These are phyloP conservation scores for Anisogramma anomala DNA, from an alignment of 2,329 filamentous ascomycete genomes.

Conservation along the genomic window DNA sequence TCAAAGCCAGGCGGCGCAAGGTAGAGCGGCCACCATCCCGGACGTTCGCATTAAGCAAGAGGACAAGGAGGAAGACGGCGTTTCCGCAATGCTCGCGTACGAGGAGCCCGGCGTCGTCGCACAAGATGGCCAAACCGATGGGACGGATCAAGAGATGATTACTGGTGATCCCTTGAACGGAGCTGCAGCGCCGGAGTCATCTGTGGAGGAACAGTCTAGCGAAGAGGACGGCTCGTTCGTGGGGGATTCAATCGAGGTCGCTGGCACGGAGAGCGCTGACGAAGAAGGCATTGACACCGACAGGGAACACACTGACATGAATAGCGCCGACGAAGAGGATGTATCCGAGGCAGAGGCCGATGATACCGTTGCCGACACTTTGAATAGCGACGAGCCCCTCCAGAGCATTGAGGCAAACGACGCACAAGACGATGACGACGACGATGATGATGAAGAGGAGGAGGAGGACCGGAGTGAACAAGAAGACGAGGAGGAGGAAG, in stretches of 20 bases:
- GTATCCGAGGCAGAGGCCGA: no score
- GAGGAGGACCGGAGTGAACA: not conserved
- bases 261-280: not conserved
- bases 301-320: no score
- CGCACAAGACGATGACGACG: not conserved
- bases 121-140: not conserved
- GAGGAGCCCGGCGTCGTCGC: not conserved
- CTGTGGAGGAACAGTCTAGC: not conserved
- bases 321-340: no score
- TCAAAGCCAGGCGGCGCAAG: not conserved
- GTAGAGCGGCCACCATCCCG: not conserved
- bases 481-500: constrained; percentile 1
- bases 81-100: not conserved
- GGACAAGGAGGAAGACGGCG: not conserved
- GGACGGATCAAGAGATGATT: not conserved
- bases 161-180: not conserved
- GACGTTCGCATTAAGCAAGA: constrained; percentile 8
- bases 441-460: not conserved
- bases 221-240: not conserved
- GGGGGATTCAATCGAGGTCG: not conserved
- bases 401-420: constrained; percentile 22
- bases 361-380: not conserved
- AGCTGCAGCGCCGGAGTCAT: not conserved
- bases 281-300: not conserved
- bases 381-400: constrained; percentile 30